Evolutionary conservation across 1,284 basidiomycete genomes (phyloP), one percentile per base, ranked within the genome.

Genomic region (Fomitopsis pinicola): DNA sequence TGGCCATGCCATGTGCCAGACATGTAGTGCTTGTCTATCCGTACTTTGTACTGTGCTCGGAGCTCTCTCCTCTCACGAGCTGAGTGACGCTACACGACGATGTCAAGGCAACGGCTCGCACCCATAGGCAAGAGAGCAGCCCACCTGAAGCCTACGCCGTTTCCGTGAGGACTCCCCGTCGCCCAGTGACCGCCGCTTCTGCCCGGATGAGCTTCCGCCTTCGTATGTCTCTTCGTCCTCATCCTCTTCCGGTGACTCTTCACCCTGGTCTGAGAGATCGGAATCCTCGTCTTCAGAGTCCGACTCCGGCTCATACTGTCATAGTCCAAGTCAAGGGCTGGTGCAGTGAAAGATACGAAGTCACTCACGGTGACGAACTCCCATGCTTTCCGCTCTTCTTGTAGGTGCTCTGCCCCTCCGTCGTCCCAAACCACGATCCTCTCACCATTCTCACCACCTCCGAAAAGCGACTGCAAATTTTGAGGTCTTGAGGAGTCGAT

Each of bases 401-500:
- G 75, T 63, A 94, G 76, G 61, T 79, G 79, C 59, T 86, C 84
- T 44, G 88, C 87, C 33, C 85, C 86, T 7, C 93, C 94, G 69
- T 98, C 95, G 65, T 95, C 94, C 95, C 95, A 97, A 0, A 97
- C 82, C 46, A 93, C 76, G 45, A 95, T 84, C 45, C 88, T 79
- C 62, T 92, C 87, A 1, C 83, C 85, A 59, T 84, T 86, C 61
- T 84, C 82, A 14, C 86, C 87, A 35, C 82, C 82, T 7, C 88
- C 87, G 73, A 97, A 99, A 33, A 98, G 77, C 76, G 91, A 98
- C 50, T 89, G 83, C 69, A 99, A 80, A 75, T 97, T 95, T 75
- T 93, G 89, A 5, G 97, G 97, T 42, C 97, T 84, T 58, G 91
- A 88, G 8, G 95, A 94, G 75, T 99, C 97, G 74, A 99, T 92